Evolutionary conservation across 768 basidiomycete species (phyloP).

Genomic region (Suillus tomentosus): DNA sequence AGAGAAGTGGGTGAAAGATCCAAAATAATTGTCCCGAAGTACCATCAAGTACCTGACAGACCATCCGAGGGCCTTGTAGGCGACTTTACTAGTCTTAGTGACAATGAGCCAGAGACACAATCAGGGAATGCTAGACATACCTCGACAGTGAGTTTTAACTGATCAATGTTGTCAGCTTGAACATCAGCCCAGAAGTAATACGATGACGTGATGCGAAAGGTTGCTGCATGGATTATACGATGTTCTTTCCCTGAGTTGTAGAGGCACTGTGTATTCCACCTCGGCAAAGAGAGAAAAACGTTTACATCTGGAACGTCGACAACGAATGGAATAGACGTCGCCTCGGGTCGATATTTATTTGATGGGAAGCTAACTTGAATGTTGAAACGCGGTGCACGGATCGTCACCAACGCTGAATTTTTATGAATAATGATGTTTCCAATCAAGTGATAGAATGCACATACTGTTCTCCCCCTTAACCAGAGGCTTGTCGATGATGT

Average conservation of each 20-base stretch:
- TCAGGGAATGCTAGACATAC: conserved; percentile 36
- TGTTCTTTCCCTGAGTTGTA: conserved; percentile 62
- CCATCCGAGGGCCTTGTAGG: conserved; percentile 83
- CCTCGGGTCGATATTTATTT: conserved; percentile 71
- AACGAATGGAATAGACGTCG: conserved; percentile 64
- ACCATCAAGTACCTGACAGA: conserved; percentile 86
- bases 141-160: conserved; percentile 64
- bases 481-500: conserved; percentile 90
- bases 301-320: conserved; percentile 59
- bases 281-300: conserved; percentile 70
- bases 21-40: conserved; percentile 91
- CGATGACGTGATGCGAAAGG: conserved; percentile 61
- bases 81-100: conserved; percentile 49
- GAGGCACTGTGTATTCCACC: conserved; percentile 85
- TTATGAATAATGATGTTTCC: neutral
- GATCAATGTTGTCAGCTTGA: conserved; percentile 73
- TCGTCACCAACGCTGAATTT: conserved; percentile 65
- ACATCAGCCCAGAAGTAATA: conserved; percentile 76
- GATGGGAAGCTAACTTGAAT: conserved; percentile 61
- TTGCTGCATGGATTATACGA: conserved; percentile 60
- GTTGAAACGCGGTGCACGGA: conserved; percentile 60
- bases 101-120: conserved; percentile 1
- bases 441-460: conserved; percentile 7
- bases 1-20: conserved; percentile 90
- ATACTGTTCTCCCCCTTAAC: conserved; percentile 83